phyloP scores from a whole-genome alignment of 257 asterid species.

The Nemophila menziesii region DNA sequence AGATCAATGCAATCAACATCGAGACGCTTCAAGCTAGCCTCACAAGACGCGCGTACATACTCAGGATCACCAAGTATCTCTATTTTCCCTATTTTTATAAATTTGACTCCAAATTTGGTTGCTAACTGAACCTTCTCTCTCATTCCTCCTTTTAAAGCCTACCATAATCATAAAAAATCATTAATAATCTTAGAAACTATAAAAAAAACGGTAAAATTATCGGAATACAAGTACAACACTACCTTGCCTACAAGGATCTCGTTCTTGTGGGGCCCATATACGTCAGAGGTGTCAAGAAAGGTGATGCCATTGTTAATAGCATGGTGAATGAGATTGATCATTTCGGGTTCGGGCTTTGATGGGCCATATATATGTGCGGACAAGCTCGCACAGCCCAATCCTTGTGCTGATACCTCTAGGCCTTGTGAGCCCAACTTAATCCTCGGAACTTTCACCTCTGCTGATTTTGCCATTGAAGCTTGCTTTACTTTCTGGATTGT shows the following conservation, averaged over 20 bases:
- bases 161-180: background rate
- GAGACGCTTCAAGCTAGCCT: constrained; percentile 41
- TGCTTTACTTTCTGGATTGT: too few relatives aligned
- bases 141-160: constrained; percentile 31
- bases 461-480: constrained; percentile 2
- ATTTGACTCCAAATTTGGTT: constrained; percentile 22
- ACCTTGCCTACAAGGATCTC: constrained; percentile 27
- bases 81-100: constrained; percentile 6
- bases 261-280: constrained; percentile 25
- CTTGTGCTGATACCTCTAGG: constrained; percentile 20
- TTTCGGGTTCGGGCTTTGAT: constrained; percentile 24
- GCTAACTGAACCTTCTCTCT: constrained; percentile 33
- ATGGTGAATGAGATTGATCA: constrained; percentile 24
- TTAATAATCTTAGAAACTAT: too few relatives aligned
- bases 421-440: constrained; percentile 22
- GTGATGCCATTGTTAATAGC: constrained; percentile 25
- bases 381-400: constrained; percentile 31
- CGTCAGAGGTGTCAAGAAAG: constrained; percentile 24
- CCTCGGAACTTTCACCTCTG: constrained; percentile 6
- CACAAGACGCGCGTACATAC: constrained; percentile 34
- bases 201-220: background rate
- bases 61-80: constrained; percentile 30
- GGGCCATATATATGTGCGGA: constrained; percentile 17
- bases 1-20: constrained; percentile 45
- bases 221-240: too few relatives aligned